Evolutionary conservation across 2,329 filamentous ascomycete species (phyloP), one percentile per base, ranked within the genome.

Genomic region (Fusarium oligoseptatum): DNA sequence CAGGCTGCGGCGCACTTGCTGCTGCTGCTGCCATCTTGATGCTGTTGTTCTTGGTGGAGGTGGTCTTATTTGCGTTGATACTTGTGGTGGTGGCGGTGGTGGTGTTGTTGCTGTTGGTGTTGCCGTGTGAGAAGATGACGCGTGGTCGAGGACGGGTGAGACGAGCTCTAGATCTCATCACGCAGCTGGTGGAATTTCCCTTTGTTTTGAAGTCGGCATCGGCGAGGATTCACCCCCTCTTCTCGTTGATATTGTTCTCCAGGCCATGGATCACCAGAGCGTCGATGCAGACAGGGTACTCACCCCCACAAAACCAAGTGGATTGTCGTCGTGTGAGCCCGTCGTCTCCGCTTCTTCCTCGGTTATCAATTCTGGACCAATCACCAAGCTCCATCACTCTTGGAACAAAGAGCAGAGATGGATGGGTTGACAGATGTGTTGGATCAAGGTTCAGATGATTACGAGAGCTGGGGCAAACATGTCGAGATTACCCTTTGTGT

Each of bases 91-190:
- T 68, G 14, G n/a, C n/a, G 56, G n/a, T 68, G 70, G 45, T 63
- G 58, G 52, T 55, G 64, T 32, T 64, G 32, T 58, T 70, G 37
- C 52, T 34, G 32, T 12, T 34, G 32, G 32, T 69, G 61, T 15
- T 65, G 39, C 60, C 74, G 65, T 73, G 79, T 63, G 75, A 75
- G 71, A 83, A 83, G 68, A 82, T 66, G 68, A 82, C 78, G 77
- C 78, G 80, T 45, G 80, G 77, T 57, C 80, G 82, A 67, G 60
- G 72, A 61, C 78, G 78, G 39, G 75, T 79, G 60, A 78, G 66
- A 20, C 78, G 72, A 72, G 76, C 71, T 76, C 73, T 78, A 55
- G 72, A 64, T 80, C 71, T 81, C 81, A 82, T 82, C 61, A 76
- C 80, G 74, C 70, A 73, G 68, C 73, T 72, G 58, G 63, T 68